These are phyloP conservation scores for Parastagonospora nodorum DNA, from an alignment of 2,329 filamentous ascomycete species.

Conservation along the genomic window DNA sequence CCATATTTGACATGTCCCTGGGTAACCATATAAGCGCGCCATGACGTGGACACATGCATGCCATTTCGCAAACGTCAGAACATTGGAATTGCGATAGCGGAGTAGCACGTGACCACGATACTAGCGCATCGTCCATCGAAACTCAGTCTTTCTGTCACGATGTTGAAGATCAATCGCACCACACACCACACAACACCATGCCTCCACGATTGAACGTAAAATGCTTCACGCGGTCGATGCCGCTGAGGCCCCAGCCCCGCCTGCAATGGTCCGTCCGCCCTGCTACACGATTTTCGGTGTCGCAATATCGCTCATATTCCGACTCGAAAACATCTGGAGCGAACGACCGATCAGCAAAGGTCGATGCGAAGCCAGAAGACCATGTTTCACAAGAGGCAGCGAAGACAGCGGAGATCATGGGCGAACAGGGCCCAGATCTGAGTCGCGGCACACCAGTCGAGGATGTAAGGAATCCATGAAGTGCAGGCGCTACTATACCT, in stretches of 20 bases:
- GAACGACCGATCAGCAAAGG: constrained; percentile 35
- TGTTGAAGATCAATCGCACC: neutral
- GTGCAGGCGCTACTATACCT: constrained; percentile 7
- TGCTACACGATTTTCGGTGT: constrained; percentile 21
- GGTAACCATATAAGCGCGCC: neutral
- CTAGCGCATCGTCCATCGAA: neutral
- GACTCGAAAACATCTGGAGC: constrained; percentile 39
- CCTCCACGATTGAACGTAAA: constrained; percentile 45
- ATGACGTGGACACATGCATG: neutral
- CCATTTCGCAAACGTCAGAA: neutral
- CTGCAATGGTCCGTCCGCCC: constrained; percentile 36
- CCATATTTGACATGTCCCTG: neutral
- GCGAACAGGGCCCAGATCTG: constrained; percentile 64
- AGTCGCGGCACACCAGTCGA: constrained; percentile 69
- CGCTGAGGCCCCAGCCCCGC: constrained; percentile 35
- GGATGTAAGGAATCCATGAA: constrained; percentile 55
- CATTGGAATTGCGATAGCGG: neutral
- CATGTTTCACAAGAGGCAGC: constrained; percentile 70
- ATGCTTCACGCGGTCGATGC: constrained; percentile 37
- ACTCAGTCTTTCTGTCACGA: neutral
- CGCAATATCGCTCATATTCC: constrained; percentile 38
- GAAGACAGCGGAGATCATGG: constrained; percentile 62
- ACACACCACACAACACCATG: constrained; percentile 36
- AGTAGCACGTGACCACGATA: neutral
- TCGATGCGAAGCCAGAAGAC: constrained; percentile 51